A percentile compares a stretch with the other conserved stretches of the same genome.
Evolutionary conservation across 2,329 filamentous ascomycete genomes (phyloP).

Genomic region (Nigrospora oryzae): DNA sequence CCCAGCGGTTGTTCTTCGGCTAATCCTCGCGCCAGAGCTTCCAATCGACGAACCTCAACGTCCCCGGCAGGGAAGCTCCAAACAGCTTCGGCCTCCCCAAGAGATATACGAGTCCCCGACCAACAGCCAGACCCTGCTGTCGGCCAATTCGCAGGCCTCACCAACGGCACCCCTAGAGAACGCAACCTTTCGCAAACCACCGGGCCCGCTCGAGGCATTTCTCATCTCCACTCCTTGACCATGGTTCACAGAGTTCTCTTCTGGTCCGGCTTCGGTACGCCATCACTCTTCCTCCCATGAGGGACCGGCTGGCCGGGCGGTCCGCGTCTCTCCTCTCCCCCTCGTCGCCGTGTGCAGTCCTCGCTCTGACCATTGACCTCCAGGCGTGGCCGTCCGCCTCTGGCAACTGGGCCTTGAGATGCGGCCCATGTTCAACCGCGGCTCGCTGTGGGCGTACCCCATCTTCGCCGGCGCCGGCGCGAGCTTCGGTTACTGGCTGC

Average conservation of each 20-base stretch:
- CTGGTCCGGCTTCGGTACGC: constrained; percentile 85
- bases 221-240: constrained; percentile 19
- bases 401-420: constrained; percentile 99
- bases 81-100: no score
- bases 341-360: constrained; percentile 4
- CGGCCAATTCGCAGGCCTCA: no score
- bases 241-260: constrained; percentile 65
- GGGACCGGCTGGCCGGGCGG: background rate
- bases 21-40: no score
- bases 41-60: no score
- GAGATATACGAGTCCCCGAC: no score
- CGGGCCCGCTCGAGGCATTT: constrained; percentile 7
- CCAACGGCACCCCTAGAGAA: background rate
- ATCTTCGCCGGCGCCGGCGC: constrained; percentile 78
- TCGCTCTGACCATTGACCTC: background rate
- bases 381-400: constrained; percentile 83
- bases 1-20: no score
- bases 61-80: no score
- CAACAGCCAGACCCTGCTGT: no score
- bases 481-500: constrained; percentile 94
- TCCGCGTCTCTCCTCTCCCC: background rate
- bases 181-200: background rate
- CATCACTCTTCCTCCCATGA: constrained; percentile 16
- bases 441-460: constrained; percentile 86
- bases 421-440: constrained; percentile 82